Evolutionary conservation across 352 stramenopile species (phyloP).

Genomic region (Phytophthora megakarya): DNA sequence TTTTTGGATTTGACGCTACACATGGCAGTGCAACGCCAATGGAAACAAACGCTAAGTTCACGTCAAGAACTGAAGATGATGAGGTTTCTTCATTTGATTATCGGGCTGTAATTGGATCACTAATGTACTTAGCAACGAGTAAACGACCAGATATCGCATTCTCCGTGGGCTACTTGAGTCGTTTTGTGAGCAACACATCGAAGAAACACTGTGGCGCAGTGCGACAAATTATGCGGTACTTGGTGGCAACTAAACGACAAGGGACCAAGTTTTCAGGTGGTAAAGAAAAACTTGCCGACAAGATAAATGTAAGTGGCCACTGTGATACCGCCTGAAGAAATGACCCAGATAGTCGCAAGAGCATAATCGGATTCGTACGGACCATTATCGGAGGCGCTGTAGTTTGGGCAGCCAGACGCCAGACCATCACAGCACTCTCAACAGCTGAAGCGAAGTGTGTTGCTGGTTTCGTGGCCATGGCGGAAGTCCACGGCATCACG

Average conservation of each 20-base stretch:
- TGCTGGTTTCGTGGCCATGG: conserved; percentile 3
- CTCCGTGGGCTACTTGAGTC: neutral
- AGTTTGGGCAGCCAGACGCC: conserved; percentile 7
- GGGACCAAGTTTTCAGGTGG: neutral
- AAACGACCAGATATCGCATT: conserved; percentile 29
- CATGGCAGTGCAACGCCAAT: conserved; percentile 11
- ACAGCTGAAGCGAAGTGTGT: conserved; percentile 28
- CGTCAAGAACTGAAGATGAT: neutral
- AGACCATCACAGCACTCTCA: conserved; percentile 20
- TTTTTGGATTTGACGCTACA: neutral
- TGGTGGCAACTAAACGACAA: neutral
- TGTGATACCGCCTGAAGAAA: conserved; percentile 28
- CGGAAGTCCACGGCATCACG: conserved; percentile 7
- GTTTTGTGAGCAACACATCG: too few species aligned
- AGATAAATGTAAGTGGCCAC: conserved; percentile 5
- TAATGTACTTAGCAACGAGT: conserved; percentile 37
- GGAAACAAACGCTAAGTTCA: conserved; percentile 19
- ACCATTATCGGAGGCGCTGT: conserved; percentile 16
- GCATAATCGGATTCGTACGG: conserved; percentile 11
- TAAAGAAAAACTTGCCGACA: neutral
- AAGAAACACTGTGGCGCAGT: too few species aligned
- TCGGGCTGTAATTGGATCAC: neutral
- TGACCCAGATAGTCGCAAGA: conserved; percentile 21
- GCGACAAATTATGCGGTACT: neutral
- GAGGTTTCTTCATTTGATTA: conserved; percentile 1